A percentile compares a stretch with the other conserved stretches of the same genome.
These are phyloP conservation scores for Cajanus cajan DNA, from an alignment of 306 rosid genomes.

Conservation along the genomic window DNA sequence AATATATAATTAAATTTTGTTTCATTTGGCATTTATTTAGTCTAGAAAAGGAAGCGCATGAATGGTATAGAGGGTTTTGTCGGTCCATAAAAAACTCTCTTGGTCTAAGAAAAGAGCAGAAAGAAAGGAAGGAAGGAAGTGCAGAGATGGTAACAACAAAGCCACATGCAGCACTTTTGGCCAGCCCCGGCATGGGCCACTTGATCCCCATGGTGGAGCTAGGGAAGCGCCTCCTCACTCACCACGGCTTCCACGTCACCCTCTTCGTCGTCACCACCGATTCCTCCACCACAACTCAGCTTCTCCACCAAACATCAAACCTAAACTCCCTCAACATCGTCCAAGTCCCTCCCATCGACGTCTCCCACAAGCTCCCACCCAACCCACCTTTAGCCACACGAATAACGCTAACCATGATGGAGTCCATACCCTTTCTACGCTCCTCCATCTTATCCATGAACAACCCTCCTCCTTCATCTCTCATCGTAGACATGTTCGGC, in stretches of 20 bases:
- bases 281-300: background rate
- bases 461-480: constrained; percentile 29
- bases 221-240: constrained; percentile 38
- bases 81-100: too few species aligned
- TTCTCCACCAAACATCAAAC: constrained; percentile 16
- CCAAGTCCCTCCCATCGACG: background rate
- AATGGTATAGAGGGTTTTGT: too few species aligned
- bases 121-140: too few species aligned
- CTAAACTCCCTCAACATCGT: constrained; percentile 10
- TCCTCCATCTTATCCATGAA: constrained; percentile 20
- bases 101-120: too few species aligned
- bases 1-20: too few species aligned
- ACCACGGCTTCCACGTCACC: constrained; percentile 36
- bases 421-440: constrained; percentile 29
- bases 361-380: constrained; percentile 11
- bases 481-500: constrained; percentile 60
- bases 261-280: constrained; percentile 37
- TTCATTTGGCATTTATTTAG: too few species aligned
- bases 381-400: background rate
- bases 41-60: too few species aligned
- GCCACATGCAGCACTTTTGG: constrained; percentile 29
- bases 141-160: constrained; percentile 6
- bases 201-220: constrained; percentile 41
- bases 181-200: constrained; percentile 51
- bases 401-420: background rate